These are phyloP conservation scores for Penicillium cataractarum DNA, from an alignment of 495 filamentous ascomycete species.

Conservation along the genomic window DNA sequence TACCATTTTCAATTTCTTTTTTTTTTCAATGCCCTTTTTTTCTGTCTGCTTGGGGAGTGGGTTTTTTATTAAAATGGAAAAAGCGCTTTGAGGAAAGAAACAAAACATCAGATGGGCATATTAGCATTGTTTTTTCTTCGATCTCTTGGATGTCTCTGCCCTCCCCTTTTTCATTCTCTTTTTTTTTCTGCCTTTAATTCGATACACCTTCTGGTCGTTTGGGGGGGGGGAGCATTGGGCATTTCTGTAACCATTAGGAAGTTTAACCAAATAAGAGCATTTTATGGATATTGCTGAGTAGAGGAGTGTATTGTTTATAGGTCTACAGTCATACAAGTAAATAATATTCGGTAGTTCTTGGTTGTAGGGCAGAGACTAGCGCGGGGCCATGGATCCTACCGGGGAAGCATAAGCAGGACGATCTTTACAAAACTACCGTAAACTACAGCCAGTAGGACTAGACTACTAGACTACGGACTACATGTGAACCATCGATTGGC, in stretches of 20 bases:
- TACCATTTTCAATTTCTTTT: slow-evolving; percentile 27
- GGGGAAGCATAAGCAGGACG: slow-evolving; percentile 14
- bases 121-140: neutral
- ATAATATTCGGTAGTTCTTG: neutral
- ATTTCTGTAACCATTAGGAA: slow-evolving; percentile 27
- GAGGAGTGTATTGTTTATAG: too few relatives aligned
- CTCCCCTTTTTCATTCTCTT: slow-evolving; percentile 2
- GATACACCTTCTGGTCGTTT: slow-evolving; percentile 33
- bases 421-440: neutral
- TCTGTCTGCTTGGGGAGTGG: neutral
- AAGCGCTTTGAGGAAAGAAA: slow-evolving; percentile 12
- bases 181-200: slow-evolving; percentile 25
- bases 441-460: too few relatives aligned
- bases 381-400: neutral
- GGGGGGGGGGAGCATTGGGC: slow-evolving; percentile 20
- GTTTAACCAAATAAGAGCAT: slow-evolving; percentile 19
- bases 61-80: slow-evolving; percentile 10
- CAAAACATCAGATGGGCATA: slow-evolving; percentile 8
- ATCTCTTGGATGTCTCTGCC: slow-evolving; percentile 4
- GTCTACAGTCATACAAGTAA: too few relatives aligned
- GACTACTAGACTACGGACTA: neutral
- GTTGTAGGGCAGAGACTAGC: neutral
- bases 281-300: neutral
- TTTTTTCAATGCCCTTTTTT: neutral
- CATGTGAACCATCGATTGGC: slow-evolving; percentile 24